Percentiles rank a stretch among this genome's conserved stretches.
Evolutionary conservation across 257 asterid genomes (phyloP).

Genomic region (Forsythia suspensa): DNA sequence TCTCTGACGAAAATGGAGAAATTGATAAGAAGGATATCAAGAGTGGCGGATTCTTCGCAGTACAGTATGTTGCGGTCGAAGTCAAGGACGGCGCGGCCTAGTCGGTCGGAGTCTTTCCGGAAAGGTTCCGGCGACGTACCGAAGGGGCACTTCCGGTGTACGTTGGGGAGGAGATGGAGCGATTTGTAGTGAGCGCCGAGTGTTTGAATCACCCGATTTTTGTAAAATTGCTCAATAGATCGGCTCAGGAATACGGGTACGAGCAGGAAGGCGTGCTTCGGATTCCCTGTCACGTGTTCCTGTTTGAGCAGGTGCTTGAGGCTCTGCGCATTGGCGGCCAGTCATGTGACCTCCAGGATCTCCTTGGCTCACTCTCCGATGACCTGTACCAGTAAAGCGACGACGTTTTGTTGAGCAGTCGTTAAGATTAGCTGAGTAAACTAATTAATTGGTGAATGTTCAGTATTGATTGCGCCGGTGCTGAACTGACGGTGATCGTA

Average conservation of each 20-base stretch:
- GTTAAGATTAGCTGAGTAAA: neutral
- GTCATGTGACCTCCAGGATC: constrained; percentile 41
- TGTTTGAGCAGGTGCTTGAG: constrained; percentile 61
- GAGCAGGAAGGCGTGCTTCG: constrained; percentile 61
- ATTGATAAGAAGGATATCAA: constrained; percentile 43
- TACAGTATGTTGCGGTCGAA: constrained; percentile 33
- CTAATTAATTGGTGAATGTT: neutral
- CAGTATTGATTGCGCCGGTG: neutral
- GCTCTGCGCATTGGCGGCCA: constrained; percentile 44
- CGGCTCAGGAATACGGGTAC: constrained; percentile 70
- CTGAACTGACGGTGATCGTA: neutral
- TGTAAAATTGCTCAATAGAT: constrained; percentile 45
- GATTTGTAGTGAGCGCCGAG: constrained; percentile 62
- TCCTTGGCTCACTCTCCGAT: constrained; percentile 38
- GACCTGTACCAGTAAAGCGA: constrained; percentile 9
- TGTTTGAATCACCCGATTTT: constrained; percentile 57
- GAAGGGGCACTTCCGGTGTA: constrained; percentile 59
- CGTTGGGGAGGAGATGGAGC: constrained; percentile 72
- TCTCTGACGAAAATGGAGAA: constrained; percentile 43
- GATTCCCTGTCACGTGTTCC: constrained; percentile 58
- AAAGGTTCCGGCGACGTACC: constrained; percentile 39
- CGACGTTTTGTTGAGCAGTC: neutral
- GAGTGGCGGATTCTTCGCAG: constrained; percentile 51
- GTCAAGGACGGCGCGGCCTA: constrained; percentile 28
- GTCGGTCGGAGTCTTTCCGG: constrained; percentile 33